Evolutionary conservation across 2,329 filamentous ascomycete genomes (phyloP).

Genomic region (Colletotrichum neosansevieriae): DNA sequence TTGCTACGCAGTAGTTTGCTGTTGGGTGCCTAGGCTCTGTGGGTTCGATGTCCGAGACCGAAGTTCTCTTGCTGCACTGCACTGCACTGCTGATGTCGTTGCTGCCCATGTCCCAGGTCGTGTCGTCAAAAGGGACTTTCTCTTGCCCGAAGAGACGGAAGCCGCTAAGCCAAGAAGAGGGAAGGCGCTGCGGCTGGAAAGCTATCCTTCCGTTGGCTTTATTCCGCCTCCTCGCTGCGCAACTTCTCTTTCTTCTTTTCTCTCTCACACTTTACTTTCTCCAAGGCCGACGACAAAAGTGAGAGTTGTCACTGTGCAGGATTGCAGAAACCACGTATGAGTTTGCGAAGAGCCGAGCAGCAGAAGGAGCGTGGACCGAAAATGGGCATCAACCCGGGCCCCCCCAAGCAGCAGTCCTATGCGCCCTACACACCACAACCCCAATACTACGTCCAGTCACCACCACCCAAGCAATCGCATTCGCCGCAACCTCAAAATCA

Average conservation of each 20-base stretch:
- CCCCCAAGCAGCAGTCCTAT: slow-evolving; percentile 15
- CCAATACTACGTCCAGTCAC: slow-evolving; percentile 26
- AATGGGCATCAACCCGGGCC: slow-evolving; percentile 32
- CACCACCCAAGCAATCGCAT: slow-evolving; percentile 2
- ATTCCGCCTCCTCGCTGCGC: slow-evolving; percentile 10
- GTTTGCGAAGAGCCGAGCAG: neutral
- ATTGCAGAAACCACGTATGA: neutral
- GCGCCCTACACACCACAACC: slow-evolving; percentile 33
- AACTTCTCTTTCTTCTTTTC: neutral
- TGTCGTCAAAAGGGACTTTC: neutral
- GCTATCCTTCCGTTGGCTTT: slow-evolving; percentile 1
- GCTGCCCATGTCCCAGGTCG: too few relatives aligned
- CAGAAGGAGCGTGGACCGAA: slow-evolving; percentile 1
- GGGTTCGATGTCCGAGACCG: neutral
- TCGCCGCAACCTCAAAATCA: slow-evolving; percentile 16
- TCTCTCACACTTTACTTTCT: neutral
- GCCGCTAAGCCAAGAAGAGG: slow-evolving; percentile 8
- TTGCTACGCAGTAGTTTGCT: neutral
- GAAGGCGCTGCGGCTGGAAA: slow-evolving; percentile 17
- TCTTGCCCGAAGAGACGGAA: neutral
- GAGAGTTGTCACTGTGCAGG: neutral
- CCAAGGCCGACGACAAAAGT: neutral
- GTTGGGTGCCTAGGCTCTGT: slow-evolving; percentile 3
- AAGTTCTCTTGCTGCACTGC: too few relatives aligned
- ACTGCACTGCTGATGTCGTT: too few relatives aligned